Conservation (phyloP, 2,329 filamentous ascomycete genomes). For the Alternaria conjuncta region DNA sequence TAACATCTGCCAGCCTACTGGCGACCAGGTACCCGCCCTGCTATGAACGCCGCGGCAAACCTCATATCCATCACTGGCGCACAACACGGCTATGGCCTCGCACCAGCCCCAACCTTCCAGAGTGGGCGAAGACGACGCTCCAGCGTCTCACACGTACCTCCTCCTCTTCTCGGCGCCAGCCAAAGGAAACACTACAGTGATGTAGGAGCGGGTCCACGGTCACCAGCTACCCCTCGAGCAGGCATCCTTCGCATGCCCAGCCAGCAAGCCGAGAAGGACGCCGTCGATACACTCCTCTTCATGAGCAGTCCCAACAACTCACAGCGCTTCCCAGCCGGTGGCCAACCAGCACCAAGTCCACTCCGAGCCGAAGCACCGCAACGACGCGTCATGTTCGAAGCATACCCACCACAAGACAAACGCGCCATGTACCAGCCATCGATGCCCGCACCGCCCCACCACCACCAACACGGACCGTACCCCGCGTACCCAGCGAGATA, state of each 20-base stretch:
- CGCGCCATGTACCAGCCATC: constrained; percentile 28
- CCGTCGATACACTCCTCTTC: constrained; percentile 79
- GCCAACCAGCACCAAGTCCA: constrained; percentile 36
- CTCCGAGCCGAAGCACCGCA: constrained; percentile 37
- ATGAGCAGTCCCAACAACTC: constrained; percentile 82
- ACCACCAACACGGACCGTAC: constrained; percentile 33
- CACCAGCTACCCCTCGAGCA: constrained; percentile 42
- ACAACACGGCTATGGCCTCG: constrained; percentile 33
- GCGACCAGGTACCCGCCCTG: constrained; percentile 33
- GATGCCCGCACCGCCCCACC: constrained; percentile 30
- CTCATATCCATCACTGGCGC: constrained; percentile 39
- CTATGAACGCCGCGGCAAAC: constrained; percentile 35
- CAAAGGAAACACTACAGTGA: constrained; percentile 46
- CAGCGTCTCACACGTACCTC: constrained; percentile 40
- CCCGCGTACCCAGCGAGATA: constrained; percentile 37
- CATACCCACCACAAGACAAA: constrained; percentile 35
- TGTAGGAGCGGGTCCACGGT: constrained; percentile 32
- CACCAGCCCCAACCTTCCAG: constrained; percentile 42
- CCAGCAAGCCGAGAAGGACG: constrained; percentile 77
- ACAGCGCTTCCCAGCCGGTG: constrained; percentile 34
- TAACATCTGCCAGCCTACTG: constrained; percentile 31
- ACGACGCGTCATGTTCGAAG: constrained; percentile 48
- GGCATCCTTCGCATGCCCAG: constrained; percentile 71
- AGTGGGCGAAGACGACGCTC: constrained; percentile 45
- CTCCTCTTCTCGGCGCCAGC: constrained; percentile 34